Percentiles rank a stretch among this genome's conserved stretches.
Conservation (phyloP, 768 basidiomycete genomes). For the Termitomyces sp. region DNA sequence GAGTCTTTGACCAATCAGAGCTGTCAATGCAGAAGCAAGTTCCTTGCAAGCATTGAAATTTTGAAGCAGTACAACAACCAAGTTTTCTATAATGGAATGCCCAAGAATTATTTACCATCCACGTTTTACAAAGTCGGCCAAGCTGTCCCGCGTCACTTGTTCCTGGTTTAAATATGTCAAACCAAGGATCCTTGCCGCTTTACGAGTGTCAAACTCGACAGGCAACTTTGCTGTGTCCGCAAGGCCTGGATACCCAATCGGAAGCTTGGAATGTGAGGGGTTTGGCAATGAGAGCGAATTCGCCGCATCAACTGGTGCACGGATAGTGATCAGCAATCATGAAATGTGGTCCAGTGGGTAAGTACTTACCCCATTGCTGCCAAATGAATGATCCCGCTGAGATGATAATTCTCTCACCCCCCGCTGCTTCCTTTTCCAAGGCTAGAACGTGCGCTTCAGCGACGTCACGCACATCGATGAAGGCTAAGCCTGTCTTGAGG, state of each 20-base stretch:
- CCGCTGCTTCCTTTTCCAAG: constrained; percentile 43
- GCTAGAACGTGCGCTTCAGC: constrained; percentile 50
- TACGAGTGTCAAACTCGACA: constrained; percentile 30
- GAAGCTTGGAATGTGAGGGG: constrained; percentile 22
- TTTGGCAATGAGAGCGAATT: constrained; percentile 28
- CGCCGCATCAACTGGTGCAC: constrained; percentile 33
- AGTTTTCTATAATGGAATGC: too few species aligned
- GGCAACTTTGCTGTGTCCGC: constrained; percentile 24
- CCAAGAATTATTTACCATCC: constrained; percentile 29
- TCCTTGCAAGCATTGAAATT: background rate
- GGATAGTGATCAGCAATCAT: background rate
- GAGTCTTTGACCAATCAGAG: background rate
- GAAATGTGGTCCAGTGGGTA: background rate
- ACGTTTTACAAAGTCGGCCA: constrained; percentile 39
- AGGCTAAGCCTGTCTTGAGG: constrained; percentile 22
- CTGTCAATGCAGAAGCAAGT: background rate
- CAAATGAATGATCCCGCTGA: constrained; percentile 25
- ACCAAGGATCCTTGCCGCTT: constrained; percentile 38
- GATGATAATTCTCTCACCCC: constrained; percentile 50
- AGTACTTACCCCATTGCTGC: constrained; percentile 26
- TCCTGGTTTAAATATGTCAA: constrained; percentile 38
- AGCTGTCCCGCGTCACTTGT: constrained; percentile 36
- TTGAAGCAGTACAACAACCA: background rate
- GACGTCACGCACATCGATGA: constrained; percentile 46
- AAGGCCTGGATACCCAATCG: constrained; percentile 32